These are phyloP conservation scores for Leccinum rimulosum DNA, from an alignment of 768 basidiomycete genomes.

Conservation along the genomic window DNA sequence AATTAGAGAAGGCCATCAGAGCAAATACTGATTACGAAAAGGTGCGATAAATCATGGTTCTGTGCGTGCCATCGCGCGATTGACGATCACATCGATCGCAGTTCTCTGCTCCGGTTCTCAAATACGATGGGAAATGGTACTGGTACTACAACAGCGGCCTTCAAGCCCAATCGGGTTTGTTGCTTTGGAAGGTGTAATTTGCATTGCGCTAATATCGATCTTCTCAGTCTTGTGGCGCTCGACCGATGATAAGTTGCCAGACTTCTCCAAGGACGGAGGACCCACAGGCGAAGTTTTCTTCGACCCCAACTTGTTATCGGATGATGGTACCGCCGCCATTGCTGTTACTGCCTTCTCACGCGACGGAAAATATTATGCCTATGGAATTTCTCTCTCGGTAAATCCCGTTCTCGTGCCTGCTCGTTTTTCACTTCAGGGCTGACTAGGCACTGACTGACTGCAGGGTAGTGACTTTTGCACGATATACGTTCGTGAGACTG, in stretches of 20 bases:
- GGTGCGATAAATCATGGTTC: constrained; percentile 24
- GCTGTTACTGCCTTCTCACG: constrained; percentile 57
- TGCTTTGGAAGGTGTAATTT: not conserved
- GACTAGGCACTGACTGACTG: constrained; percentile 3
- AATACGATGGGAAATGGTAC: constrained; percentile 73
- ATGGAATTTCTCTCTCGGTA: constrained; percentile 72
- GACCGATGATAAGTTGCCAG: constrained; percentile 50
- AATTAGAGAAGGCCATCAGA: constrained; percentile 57
- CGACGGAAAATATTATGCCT: constrained; percentile 70
- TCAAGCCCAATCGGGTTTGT: constrained; percentile 55
- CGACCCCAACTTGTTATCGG: constrained; percentile 70
- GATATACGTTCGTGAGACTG: constrained; percentile 64
- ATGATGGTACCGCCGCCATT: constrained; percentile 72
- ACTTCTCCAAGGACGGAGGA: constrained; percentile 43
- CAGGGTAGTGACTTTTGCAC: constrained; percentile 76
- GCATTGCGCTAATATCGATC: not conserved
- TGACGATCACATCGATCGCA: constrained; percentile 25
- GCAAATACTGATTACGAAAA: constrained; percentile 52
- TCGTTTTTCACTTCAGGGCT: constrained; percentile 4
- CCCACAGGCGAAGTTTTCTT: constrained; percentile 72
- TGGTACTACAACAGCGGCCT: constrained; percentile 80
- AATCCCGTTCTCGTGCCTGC: constrained; percentile 20
- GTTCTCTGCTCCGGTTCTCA: constrained; percentile 63
- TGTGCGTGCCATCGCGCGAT: not conserved
- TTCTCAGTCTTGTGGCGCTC: constrained; percentile 60